These are phyloP conservation scores for Sporothrix globosa DNA, from an alignment of 2,329 filamentous ascomycete species.

Conservation along the genomic window DNA sequence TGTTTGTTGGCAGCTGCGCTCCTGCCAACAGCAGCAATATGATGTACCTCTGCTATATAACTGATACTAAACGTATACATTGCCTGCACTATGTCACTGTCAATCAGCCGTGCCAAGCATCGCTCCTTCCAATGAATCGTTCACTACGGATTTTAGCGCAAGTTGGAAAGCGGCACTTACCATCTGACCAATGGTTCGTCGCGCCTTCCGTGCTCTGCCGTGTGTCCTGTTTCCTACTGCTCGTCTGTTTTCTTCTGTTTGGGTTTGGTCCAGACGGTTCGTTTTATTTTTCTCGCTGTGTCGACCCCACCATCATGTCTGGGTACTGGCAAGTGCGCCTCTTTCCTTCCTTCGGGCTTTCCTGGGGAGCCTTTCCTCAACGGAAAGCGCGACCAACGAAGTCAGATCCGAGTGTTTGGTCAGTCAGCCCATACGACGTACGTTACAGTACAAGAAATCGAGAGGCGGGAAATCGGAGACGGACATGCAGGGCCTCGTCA, in stretches of 20 bases:
- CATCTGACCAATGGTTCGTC: slow-evolving; percentile 18
- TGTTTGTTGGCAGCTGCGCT: not conserved
- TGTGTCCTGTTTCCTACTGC: not conserved
- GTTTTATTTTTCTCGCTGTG: not conserved
- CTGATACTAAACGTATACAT: no score
- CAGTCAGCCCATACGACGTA: no score
- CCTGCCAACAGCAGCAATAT: slow-evolving; percentile 4
- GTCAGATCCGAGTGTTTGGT: no score
- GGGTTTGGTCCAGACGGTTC: slow-evolving; percentile 21
- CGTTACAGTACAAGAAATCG: no score
- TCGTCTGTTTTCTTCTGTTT: slow-evolving; percentile 32
- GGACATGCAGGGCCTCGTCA: not conserved
- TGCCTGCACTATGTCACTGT: no score
- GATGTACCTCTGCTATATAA: not conserved
- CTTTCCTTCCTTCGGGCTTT: not conserved
- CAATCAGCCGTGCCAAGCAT: slow-evolving; percentile 3
- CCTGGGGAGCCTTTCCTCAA: not conserved
- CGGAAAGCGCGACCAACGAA: not conserved
- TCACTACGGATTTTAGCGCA: not conserved
- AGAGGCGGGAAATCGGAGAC: not conserved
- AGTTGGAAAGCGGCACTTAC: slow-evolving; percentile 7
- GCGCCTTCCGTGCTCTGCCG: slow-evolving; percentile 1
- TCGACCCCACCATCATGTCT: not conserved
- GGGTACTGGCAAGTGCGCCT: not conserved
- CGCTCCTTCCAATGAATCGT: not conserved